Conservation (phyloP, 805 yeast genomes). For the Saturnispora serradocipensis region DNA sequence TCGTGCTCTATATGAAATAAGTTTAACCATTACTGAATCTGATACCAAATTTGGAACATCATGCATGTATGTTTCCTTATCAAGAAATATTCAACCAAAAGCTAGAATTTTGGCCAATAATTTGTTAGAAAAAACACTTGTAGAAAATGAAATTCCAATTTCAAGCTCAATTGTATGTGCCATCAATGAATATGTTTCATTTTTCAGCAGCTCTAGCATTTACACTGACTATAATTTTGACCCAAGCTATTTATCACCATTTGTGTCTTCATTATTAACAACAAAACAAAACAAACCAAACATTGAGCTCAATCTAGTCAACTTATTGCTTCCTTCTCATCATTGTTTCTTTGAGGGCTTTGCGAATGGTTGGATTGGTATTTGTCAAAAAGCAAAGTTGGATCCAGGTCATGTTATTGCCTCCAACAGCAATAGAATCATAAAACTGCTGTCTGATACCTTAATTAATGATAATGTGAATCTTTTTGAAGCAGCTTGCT, state of each 20-base stretch:
- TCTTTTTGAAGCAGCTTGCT: slow-evolving; percentile 41
- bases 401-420: slow-evolving; percentile 58
- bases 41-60: slow-evolving; percentile 33
- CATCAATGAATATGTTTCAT: slow-evolving; percentile 24
- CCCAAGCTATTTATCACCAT: slow-evolving; percentile 25
- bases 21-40: slow-evolving; percentile 15
- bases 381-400: slow-evolving; percentile 46
- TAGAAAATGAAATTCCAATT: slow-evolving; percentile 29
- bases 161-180: slow-evolving; percentile 39
- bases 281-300: slow-evolving; percentile 19
- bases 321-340: slow-evolving; percentile 38
- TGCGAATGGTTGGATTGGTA: slow-evolving; percentile 66
- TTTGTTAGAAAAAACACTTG: slow-evolving; percentile 27
- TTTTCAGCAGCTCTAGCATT: slow-evolving; percentile 5
- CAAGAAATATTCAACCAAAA: slow-evolving; percentile 30
- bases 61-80: slow-evolving; percentile 39
- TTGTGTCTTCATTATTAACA: slow-evolving; percentile 28
- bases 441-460: slow-evolving; percentile 16
- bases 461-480: slow-evolving; percentile 15
- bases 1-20: slow-evolving; percentile 33
- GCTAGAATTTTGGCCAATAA: slow-evolving; percentile 29
- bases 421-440: slow-evolving; percentile 18
- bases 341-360: slow-evolving; percentile 27
- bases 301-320: slow-evolving; percentile 27
- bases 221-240: slow-evolving; percentile 17